Evolutionary conservation across 768 basidiomycete species (phyloP).

Genomic region (Boletus subparvulus): DNA sequence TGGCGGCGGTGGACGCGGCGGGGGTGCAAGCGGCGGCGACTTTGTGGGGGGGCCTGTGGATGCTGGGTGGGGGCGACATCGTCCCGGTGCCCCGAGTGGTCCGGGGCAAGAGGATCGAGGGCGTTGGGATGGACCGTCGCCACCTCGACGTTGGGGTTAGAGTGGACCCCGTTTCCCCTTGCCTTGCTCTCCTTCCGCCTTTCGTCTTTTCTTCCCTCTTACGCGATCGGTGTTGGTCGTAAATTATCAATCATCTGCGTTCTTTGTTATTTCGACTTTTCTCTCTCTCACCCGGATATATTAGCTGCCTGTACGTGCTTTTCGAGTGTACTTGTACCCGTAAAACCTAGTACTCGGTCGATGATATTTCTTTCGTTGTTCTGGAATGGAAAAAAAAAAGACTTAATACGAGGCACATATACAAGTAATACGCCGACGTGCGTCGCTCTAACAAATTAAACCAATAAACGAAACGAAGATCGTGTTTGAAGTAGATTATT

Average conservation of each 20-base stretch:
- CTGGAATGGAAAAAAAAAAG: neutral
- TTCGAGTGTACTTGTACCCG: conserved; percentile 17
- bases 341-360: conserved; percentile 5
- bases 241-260: conserved; percentile 30
- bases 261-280: neutral
- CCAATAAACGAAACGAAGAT: neutral
- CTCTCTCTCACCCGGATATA: conserved; percentile 8
- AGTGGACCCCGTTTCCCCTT: neutral
- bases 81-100: conserved; percentile 28
- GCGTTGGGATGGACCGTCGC: conserved; percentile 29
- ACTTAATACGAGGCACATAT: neutral
- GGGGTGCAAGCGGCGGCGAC: conserved; percentile 11
- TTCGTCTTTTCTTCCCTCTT: neutral
- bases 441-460: neutral
- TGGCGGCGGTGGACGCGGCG: neutral
- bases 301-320: neutral
- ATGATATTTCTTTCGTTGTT: neutral
- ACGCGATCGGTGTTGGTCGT: conserved; percentile 7
- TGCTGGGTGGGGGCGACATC: conserved; percentile 32
- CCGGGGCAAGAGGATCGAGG: conserved; percentile 22
- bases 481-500: neutral
- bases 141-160: conserved; percentile 29
- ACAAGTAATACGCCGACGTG: neutral
- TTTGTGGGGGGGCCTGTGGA: conserved; percentile 46
- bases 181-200: too few relatives aligned